Base-by-base conservation (phyloP, 2,329 filamentous ascomycete genomes). In the Chaetomiaceae sp. region DNA sequence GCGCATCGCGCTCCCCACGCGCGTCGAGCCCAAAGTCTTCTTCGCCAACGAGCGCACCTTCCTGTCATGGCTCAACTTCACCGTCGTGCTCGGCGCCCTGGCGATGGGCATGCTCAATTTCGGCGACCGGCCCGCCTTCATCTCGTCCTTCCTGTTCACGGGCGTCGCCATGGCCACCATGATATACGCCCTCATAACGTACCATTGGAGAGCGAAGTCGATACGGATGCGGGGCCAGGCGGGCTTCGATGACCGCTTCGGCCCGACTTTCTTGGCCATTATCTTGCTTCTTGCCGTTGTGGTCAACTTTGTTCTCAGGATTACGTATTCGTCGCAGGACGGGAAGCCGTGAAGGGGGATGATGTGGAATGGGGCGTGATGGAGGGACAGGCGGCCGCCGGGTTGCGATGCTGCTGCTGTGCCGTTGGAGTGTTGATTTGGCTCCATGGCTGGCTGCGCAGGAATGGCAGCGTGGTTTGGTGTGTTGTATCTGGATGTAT, bases 11-110 rank as follows among this genome's bases (percentile, higher is more conserved):
- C 89, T 99, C 61, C 94, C 94, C 54, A 96, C 92, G 56, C 91
- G 94, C 63, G 92, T 99, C 73, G 94, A 99, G 74, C 94, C 94
- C 66, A 99, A 99, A 76, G 94, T 99, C 78, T 99, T 97, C 84
- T 99, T 99, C 80, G 94, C 94, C 75, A 99, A 99, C 80, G 94
- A 99, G 77, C 90, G 94, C 60, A 99, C 94, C 59, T 99, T 99
- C 72, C 85, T 99, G 67, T 96, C 91, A 73, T 99, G 94, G 94
- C 89, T 99, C 68, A 99, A 99, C 82, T 97, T 97, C 80, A 96
- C 91, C 71, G 91, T 99, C 68, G 92, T 99, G 73, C 88, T 99
- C 58, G 94, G 94, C 67, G 94, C 94, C 60, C 85, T 99, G 47
- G 92, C 94, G 62, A 89, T 99, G 64, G 94, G 94, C 64, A 91